A percentile compares a stretch with the other conserved stretches of the same genome.
Evolutionary conservation across 2,329 filamentous ascomycete species (phyloP).

Genomic region (Aspergillus udagawae): DNA sequence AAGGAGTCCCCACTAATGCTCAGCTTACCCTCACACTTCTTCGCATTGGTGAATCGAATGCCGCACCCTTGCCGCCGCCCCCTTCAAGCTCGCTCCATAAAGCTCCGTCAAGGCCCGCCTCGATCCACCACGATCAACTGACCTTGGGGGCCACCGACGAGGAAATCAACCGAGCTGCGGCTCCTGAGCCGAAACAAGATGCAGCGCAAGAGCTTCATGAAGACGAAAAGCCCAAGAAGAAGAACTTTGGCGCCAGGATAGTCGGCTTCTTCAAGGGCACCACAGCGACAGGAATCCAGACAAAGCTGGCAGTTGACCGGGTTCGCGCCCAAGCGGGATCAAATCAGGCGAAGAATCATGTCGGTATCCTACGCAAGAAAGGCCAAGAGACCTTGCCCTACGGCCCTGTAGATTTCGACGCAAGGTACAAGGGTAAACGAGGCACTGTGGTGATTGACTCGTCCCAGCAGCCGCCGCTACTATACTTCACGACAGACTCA

Average conservation of each 20-base stretch:
- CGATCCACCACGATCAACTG: constrained; percentile 51
- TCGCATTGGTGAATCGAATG: constrained; percentile 76
- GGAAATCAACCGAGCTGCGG: constrained; percentile 63
- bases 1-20: constrained; percentile 80
- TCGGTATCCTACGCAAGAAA: constrained; percentile 62
- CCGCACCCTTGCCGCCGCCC: constrained; percentile 68
- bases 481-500: constrained; percentile 59
- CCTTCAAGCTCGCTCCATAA: constrained; percentile 40
- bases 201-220: background rate
- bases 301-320: constrained; percentile 66
- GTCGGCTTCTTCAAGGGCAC: constrained; percentile 65
- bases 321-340: constrained; percentile 61
- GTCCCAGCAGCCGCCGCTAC: constrained; percentile 32
- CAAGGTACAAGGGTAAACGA: constrained; percentile 64
- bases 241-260: constrained; percentile 45
- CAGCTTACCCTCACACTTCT: constrained; percentile 78
- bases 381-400: constrained; percentile 39
- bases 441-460: constrained; percentile 65
- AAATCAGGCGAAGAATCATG: constrained; percentile 62
- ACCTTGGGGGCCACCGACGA: constrained; percentile 59
- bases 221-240: constrained; percentile 13
- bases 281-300: constrained; percentile 68
- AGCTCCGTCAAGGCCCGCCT: constrained; percentile 49
- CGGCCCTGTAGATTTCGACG: constrained; percentile 71
- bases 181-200: constrained; percentile 47